Conservation (phyloP, 129 eudicot species). For the Flaveria linearis region DNA sequence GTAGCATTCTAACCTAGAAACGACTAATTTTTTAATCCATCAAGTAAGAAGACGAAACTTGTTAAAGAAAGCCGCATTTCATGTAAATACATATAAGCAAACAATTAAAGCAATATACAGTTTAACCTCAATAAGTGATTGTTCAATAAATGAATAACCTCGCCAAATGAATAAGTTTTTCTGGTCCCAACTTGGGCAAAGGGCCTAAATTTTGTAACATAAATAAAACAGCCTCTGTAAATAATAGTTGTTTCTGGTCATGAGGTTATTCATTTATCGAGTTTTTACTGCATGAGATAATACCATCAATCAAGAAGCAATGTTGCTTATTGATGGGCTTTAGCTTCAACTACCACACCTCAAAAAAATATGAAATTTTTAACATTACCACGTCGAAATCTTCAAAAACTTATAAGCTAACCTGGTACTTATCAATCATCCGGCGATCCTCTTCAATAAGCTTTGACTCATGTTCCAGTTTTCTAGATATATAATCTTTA, state of each 20-base stretch:
- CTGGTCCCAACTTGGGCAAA: background rate
- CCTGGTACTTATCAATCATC: slow-evolving; percentile 94
- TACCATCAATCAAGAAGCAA: background rate
- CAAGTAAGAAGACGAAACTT: slow-evolving; percentile 17
- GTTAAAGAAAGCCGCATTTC: background rate
- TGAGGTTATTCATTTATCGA: background rate
- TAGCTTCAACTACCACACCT: slow-evolving; percentile 3
- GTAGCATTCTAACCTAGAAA: slow-evolving; percentile 6
- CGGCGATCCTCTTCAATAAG: slow-evolving; percentile 89
- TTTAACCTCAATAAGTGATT: background rate
- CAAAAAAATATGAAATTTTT: background rate
- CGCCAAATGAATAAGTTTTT: background rate
- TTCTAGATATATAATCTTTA: slow-evolving; percentile 89
- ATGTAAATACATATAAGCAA: background rate
- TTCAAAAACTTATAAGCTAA: slow-evolving; percentile 31
- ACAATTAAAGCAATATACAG: background rate
- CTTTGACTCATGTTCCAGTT: slow-evolving; percentile 86
- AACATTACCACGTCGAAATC: background rate
- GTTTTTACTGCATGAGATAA: slow-evolving; percentile 1
- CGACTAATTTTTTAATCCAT: slow-evolving; percentile 2
- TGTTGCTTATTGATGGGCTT: slow-evolving; percentile 12
- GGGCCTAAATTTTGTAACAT: background rate
- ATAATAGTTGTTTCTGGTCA: background rate
- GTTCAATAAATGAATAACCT: background rate
- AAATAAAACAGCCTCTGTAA: background rate